Evolutionary conservation across 1,284 basidiomycete genomes (phyloP).

Genomic region (Vanrija sp.): DNA sequence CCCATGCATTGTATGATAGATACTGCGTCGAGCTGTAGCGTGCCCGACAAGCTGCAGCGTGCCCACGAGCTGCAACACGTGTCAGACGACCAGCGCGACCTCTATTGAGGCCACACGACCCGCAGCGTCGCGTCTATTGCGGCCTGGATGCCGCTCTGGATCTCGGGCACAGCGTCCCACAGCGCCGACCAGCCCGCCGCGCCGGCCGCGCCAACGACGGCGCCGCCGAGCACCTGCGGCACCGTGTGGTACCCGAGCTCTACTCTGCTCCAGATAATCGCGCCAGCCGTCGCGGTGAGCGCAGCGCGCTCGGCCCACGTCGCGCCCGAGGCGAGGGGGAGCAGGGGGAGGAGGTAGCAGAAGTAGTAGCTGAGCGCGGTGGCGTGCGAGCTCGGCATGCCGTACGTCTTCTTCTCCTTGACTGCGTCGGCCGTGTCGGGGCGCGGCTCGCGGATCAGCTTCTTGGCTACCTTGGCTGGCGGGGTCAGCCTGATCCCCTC

Average conservation of each 20-base stretch:
- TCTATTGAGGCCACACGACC: background rate
- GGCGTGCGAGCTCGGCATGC: constrained; percentile 87
- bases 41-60: too few species aligned
- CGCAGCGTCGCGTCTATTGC: background rate
- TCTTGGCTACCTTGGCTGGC: constrained; percentile 66
- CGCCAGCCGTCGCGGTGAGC: constrained; percentile 6
- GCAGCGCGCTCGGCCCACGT: constrained; percentile 47
- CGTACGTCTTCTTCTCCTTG: constrained; percentile 48
- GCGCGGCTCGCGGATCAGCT: constrained; percentile 65
- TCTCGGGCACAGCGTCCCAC: constrained; percentile 25
- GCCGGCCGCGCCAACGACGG: constrained; percentile 57
- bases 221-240: constrained; percentile 67
- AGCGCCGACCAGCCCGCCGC: constrained; percentile 55
- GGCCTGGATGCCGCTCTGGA: background rate
- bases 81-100: background rate
- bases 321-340: constrained; percentile 56
- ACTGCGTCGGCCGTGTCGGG: constrained; percentile 51
- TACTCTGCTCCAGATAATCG: constrained; percentile 66
- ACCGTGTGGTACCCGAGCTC: constrained; percentile 78
- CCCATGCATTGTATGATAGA: too few species aligned
- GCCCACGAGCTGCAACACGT: too few species aligned
- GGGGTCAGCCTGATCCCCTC: background rate
- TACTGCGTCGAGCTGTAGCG: too few species aligned
- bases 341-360: constrained; percentile 60
- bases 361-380: constrained; percentile 69